phyloP scores from a whole-genome alignment of 2,329 filamentous ascomycete genomes.

The Aureobasidium sp. region DNA sequence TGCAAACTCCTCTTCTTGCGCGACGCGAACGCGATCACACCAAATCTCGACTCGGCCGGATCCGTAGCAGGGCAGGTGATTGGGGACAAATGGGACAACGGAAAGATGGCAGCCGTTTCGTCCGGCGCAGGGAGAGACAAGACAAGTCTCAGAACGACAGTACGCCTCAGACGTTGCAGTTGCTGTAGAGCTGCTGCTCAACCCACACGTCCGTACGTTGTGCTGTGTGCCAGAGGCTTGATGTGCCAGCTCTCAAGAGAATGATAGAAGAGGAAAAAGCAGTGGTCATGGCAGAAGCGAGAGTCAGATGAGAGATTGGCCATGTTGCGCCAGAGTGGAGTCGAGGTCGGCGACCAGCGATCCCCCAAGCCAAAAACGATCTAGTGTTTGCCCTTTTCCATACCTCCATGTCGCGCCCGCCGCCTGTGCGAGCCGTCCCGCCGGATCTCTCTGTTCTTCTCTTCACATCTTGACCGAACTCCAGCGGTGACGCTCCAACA shows the following conservation, averaged over 20 bases:
- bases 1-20: slow-evolving; percentile 10
- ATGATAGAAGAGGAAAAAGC: background rate
- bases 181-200: background rate
- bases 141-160: slow-evolving; percentile 1
- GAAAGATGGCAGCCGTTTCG: slow-evolving; percentile 5
- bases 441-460: background rate
- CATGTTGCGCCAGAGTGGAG: slow-evolving; percentile 12
- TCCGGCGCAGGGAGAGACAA: slow-evolving; percentile 1
- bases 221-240: background rate
- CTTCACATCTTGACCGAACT: slow-evolving; percentile 1
- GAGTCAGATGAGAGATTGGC: background rate
- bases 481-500: slow-evolving; percentile 8
- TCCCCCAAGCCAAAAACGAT: background rate
- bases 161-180: background rate
- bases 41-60: slow-evolving; percentile 9
- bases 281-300: background rate
- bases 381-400: slow-evolving; percentile 11
- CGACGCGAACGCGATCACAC: slow-evolving; percentile 12
- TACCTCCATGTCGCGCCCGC: background rate
- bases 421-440: slow-evolving; percentile 11
- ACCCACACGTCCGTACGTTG: background rate
- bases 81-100: background rate
- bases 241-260: background rate
- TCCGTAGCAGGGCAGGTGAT: slow-evolving; percentile 12
- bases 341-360: slow-evolving; percentile 8